Base-by-base conservation (phyloP, 2,329 filamentous ascomycete species). In the Nemania sp. region DNA sequence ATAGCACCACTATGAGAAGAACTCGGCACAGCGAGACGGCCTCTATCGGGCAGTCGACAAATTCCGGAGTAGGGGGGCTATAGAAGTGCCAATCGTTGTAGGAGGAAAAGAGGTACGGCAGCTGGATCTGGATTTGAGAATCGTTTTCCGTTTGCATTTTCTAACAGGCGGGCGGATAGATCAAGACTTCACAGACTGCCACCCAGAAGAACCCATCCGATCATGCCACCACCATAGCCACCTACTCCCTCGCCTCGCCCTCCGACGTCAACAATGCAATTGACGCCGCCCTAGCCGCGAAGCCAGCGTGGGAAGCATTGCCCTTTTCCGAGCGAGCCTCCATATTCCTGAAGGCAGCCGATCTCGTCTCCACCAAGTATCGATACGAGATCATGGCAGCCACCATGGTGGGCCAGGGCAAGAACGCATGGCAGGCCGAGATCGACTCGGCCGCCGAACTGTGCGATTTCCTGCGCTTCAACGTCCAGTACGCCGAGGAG, bases 361-460 rank as follows among this genome's bases (percentile, higher is more conserved):
- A 98, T 79, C 85, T 99, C 70, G 89, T 99, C 73, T 86, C 92
- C 62, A 92, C 88, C 72, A 98, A 98, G 84, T 98, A 99, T 83
- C 89, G 96, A 78, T 98, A 97, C 82, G 93, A 98, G 64, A 89
- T 99, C 75, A 97, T 98, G 92, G 95, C 96, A 7, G 89, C 93
- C 52, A 98, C 96, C 15, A 97, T 98, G 89, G 85, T 97, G 35
- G 96, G 95, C 69, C 95, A 99, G 82, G 95, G 96, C 76, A 98
- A 98, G 88, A 98, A 98, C 80, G 93, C 93, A 55, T 98, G 94
- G 94, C 95, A 99, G 82, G 95, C 96, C n/a, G 95, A 99, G 86
- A 98, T 98, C 72, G 95, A 98, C 80, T 88, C 94, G 45, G 95
- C 95, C 20, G 95, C 95, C 8, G 96, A 99, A 85, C 83, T 97